Conservation (phyloP, 2,329 filamentous ascomycete genomes). For the Macrophomina tecta region DNA sequence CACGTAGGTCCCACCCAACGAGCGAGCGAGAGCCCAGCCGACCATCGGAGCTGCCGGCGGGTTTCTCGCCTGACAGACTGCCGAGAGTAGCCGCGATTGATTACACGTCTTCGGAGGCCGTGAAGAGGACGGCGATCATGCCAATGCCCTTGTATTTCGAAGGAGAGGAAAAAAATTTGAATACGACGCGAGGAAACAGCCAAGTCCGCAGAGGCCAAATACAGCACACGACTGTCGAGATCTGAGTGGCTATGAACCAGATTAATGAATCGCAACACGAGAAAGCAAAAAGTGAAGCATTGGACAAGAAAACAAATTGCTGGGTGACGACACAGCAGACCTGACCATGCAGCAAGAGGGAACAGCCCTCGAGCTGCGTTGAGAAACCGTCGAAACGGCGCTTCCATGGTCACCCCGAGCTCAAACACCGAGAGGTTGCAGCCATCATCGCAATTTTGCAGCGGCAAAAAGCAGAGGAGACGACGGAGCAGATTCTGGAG, state of each 20-base stretch:
- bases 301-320: background rate
- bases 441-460: background rate
- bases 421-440: background rate
- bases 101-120: background rate
- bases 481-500: background rate
- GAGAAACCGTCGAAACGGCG: background rate
- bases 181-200: background rate
- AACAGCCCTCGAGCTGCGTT: too few species aligned
- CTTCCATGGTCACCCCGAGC: background rate
- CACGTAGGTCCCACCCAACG: background rate
- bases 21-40: background rate
- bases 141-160: background rate
- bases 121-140: background rate
- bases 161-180: background rate
- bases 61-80: background rate
- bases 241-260: background rate
- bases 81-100: background rate
- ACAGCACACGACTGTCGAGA: background rate
- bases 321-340: too few species aligned
- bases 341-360: background rate
- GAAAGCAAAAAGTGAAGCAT: background rate
- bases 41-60: background rate
- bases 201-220: background rate
- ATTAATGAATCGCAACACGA: background rate
- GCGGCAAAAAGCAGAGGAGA: background rate